Conservation (phyloP, 2,329 filamentous ascomycete genomes). For the Pseudocercospora ulei region DNA sequence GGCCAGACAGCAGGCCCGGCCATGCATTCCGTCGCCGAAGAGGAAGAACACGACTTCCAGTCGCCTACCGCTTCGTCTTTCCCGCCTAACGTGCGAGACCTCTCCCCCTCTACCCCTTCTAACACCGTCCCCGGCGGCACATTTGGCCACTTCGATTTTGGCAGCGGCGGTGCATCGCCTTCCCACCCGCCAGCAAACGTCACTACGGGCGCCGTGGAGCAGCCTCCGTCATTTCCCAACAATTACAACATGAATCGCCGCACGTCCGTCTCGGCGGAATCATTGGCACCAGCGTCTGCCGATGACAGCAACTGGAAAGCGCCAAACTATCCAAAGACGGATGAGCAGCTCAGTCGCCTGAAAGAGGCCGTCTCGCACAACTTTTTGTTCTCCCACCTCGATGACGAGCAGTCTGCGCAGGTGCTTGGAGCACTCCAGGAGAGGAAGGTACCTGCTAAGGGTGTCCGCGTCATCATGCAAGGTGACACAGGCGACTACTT, state of each 20-base stretch:
- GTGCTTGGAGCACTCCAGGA: conserved; percentile 86
- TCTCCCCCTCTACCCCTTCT: conserved; percentile 35
- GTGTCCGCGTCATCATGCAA: conserved; percentile 82
- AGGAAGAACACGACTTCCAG: conserved; percentile 68
- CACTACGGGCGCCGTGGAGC: conserved; percentile 42
- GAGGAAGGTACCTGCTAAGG: conserved; percentile 89
- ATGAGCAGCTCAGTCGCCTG: conserved; percentile 70
- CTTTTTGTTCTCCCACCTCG: conserved; percentile 87
- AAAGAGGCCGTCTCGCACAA: conserved; percentile 75
- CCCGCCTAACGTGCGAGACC: conserved; percentile 43
- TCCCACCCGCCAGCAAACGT: conserved; percentile 38
- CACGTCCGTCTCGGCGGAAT: conserved; percentile 94
- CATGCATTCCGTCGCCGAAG: conserved; percentile 62
- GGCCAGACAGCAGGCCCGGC: conserved; percentile 34
- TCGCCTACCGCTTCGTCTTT: conserved; percentile 56
- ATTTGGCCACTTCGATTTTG: conserved; percentile 34
- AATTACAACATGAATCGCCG: conserved; percentile 91
- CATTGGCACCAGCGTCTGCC: conserved; percentile 76
- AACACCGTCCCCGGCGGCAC: conserved; percentile 20
- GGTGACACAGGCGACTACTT: conserved; percentile 96
- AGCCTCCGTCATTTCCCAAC: conserved; percentile 63
- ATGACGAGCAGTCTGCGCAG: conserved; percentile 81
- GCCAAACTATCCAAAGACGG: conserved; percentile 70
- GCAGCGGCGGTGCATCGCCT: conserved; percentile 17
- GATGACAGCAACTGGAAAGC: conserved; percentile 83